Evolutionary conservation across 23 red algal genomes (phyloP).

Genomic region (Gracilaria caudata): DNA sequence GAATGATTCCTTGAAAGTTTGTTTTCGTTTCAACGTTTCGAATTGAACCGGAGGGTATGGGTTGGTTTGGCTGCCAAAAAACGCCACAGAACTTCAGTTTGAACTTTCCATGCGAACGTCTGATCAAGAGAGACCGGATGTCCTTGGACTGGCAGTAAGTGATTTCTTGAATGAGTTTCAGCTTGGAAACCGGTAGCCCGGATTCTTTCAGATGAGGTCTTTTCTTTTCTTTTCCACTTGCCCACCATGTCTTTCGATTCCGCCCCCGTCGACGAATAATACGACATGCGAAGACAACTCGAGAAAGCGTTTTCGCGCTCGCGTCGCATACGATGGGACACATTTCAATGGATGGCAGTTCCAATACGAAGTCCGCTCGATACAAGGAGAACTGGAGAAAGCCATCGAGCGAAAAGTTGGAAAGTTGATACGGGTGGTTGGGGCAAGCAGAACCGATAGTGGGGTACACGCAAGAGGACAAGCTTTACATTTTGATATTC

Average conservation of each 20-base stretch:
- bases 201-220: neutral
- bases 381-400: constrained; percentile 82
- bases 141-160: too few species aligned
- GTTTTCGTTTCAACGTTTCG: neutral
- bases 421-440: constrained; percentile 71
- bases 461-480: constrained; percentile 96
- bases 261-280: too few species aligned
- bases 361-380: constrained; percentile 42
- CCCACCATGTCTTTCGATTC: neutral
- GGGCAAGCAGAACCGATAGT: constrained; percentile 89
- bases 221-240: neutral
- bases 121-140: too few species aligned
- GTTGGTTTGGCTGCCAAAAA: too few species aligned
- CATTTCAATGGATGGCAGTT: constrained; percentile 89
- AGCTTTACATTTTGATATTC: constrained; percentile 88
- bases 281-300: neutral
- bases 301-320: constrained; percentile 60
- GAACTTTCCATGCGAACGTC: too few species aligned
- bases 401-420: constrained; percentile 58
- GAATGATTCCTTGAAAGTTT: too few species aligned
- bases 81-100: too few species aligned
- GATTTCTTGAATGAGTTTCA: too few species aligned
- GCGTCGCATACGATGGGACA: constrained; percentile 94
- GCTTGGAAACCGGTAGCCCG: too few species aligned
- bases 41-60: too few species aligned